phyloP scores from a whole-genome alignment of 352 stramenopile species.

The Nothophytophthora sp. region DNA sequence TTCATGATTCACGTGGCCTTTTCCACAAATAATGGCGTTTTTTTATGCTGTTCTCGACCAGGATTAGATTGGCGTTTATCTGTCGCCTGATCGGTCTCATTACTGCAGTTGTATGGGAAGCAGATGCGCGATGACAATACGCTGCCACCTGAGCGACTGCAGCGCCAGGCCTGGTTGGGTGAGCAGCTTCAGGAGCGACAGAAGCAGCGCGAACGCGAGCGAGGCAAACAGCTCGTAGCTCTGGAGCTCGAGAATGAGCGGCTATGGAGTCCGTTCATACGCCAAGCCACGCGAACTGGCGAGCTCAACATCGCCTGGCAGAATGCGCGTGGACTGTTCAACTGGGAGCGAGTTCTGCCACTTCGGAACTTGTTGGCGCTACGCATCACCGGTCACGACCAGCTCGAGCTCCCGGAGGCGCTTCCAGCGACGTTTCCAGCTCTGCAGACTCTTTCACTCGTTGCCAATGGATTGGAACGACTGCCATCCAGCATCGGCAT shows the following conservation, averaged over 20 bases:
- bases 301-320: slow-evolving; percentile 80
- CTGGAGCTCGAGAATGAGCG: slow-evolving; percentile 32
- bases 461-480: slow-evolving; percentile 42
- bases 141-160: slow-evolving; percentile 10
- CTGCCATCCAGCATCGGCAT: slow-evolving; percentile 48
- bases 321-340: slow-evolving; percentile 49
- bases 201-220: slow-evolving; percentile 38
- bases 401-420: slow-evolving; percentile 30
- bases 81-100: background rate
- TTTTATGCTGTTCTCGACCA: background rate
- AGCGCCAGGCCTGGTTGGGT: slow-evolving; percentile 50
- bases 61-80: background rate
- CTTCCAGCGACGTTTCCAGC: slow-evolving; percentile 28
- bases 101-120: background rate
- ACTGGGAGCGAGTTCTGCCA: slow-evolving; percentile 42
- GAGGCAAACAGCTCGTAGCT: slow-evolving; percentile 26
- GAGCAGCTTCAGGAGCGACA: slow-evolving; percentile 46
- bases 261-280: slow-evolving; percentile 53
- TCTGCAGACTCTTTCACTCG: slow-evolving; percentile 53
- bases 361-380: slow-evolving; percentile 50
- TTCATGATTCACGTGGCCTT: no score
- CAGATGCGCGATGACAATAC: slow-evolving; percentile 6
- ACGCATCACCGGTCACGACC: slow-evolving; percentile 49
- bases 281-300: slow-evolving; percentile 31
- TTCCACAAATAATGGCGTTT: background rate